Percentiles rank a stretch among this genome's conserved stretches.
phyloP scores from a whole-genome alignment of 1,284 basidiomycete species.

The Paramarasmius palmivorus region DNA sequence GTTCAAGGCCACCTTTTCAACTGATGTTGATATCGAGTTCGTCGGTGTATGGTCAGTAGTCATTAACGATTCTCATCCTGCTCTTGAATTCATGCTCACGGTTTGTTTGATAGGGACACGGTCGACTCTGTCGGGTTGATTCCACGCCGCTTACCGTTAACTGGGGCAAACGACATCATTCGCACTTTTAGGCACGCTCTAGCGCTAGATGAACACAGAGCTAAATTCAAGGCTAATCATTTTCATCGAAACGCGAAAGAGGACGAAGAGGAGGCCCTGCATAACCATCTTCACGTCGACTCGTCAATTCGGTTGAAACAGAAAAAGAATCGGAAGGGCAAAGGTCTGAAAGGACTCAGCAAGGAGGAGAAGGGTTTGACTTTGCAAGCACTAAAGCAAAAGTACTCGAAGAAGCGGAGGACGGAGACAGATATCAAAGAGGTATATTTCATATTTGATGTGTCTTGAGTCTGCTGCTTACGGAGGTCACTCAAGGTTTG shows the following conservation, averaged over 20 bases:
- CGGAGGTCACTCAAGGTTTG: slow-evolving; percentile 40
- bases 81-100: not conserved
- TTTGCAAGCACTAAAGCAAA: slow-evolving; percentile 12
- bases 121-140: slow-evolving; percentile 7
- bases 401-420: too few species aligned
- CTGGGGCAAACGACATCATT: slow-evolving; percentile 56
- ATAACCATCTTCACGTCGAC: slow-evolving; percentile 41
- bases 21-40: slow-evolving; percentile 47
- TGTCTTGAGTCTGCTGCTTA: too few species aligned
- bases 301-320: not conserved
- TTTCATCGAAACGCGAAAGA: slow-evolving; percentile 24
- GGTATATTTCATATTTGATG: too few species aligned
- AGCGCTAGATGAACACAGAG: slow-evolving; percentile 63
- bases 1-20: slow-evolving; percentile 54
- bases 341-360: slow-evolving; percentile 1
- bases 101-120: slow-evolving; percentile 20
- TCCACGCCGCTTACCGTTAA: slow-evolving; percentile 45
- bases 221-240: slow-evolving; percentile 1
- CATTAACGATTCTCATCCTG: slow-evolving; percentile 16
- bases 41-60: slow-evolving; percentile 48
- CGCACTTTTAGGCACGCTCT: slow-evolving; percentile 66
- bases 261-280: slow-evolving; percentile 31
- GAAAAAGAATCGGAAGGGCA: not conserved
- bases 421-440: too few species aligned
- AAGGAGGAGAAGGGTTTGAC: not conserved